These are phyloP conservation scores for Dactylellina sp. DNA, from an alignment of 2,329 filamentous ascomycete genomes.

Conservation along the genomic window DNA sequence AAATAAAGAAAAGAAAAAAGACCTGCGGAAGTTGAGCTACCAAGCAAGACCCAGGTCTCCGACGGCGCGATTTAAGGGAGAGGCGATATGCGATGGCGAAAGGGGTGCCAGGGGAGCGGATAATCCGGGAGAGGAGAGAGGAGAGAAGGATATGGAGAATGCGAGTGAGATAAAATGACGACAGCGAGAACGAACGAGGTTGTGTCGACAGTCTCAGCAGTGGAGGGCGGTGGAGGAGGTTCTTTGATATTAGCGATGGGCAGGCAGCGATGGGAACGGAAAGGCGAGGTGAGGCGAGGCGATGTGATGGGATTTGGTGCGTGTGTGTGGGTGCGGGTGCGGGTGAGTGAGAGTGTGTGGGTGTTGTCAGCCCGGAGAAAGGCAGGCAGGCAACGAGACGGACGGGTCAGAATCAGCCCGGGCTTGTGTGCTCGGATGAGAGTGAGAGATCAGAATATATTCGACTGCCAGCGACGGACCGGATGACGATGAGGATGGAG, in stretches of 20 bases:
- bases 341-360: background rate
- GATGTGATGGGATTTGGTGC: background rate
- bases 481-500: no score
- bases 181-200: background rate
- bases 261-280: background rate
- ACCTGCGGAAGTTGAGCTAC: conserved; percentile 45
- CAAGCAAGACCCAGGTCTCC: conserved; percentile 26
- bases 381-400: no score
- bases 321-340: no score
- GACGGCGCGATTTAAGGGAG: background rate
- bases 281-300: background rate
- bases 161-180: background rate
- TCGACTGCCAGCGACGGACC: no score
- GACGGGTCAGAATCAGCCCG: no score
- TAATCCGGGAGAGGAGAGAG: background rate
- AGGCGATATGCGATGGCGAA: conserved; percentile 3
- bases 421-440: no score
- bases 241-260: background rate
- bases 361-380: background rate
- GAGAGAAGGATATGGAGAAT: conserved; percentile 6
- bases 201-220: background rate
- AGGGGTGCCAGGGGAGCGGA: conserved; percentile 3
- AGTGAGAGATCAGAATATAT: no score
- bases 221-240: background rate
- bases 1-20: no score